These are phyloP conservation scores for Melaleuca quinquenervia DNA, from an alignment of 345 rosid genomes.

Conservation along the genomic window DNA sequence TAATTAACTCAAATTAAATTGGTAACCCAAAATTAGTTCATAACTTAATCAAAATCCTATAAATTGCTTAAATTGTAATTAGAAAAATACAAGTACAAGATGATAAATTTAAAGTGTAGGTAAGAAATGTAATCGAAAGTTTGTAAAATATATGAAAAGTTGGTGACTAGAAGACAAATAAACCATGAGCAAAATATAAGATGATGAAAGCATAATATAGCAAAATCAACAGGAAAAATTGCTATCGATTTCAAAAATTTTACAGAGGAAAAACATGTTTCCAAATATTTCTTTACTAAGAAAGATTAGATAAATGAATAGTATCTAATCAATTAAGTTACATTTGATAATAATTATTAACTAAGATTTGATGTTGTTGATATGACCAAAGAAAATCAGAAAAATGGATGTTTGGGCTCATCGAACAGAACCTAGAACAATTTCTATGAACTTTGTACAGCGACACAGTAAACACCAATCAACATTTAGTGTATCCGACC, in stretches of 20 bases:
- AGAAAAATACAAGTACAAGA: neutral
- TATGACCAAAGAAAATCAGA: neutral
- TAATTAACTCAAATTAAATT: neutral
- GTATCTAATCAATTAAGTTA: neutral
- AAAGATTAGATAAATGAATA: neutral
- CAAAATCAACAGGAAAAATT: neutral
- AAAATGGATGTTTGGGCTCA: neutral
- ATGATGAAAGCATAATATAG: neutral
- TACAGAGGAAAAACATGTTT: neutral
- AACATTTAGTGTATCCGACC: neutral
- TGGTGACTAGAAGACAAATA: neutral
- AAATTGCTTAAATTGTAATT: neutral
- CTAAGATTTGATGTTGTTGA: neutral
- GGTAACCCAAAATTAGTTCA: neutral
- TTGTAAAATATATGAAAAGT: neutral
- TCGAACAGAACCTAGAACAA: neutral
- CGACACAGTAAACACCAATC: neutral
- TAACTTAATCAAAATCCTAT: neutral
- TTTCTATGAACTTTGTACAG: neutral
- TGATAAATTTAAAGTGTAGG: neutral
- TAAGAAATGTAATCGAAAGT: rapidly evolving
- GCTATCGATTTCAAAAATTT: neutral
- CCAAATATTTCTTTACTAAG: neutral
- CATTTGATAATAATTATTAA: neutral
- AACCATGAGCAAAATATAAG: neutral